Evolutionary conservation across 179 eudicot genomes (phyloP).

Genomic region (Spergularia azorica): DNA sequence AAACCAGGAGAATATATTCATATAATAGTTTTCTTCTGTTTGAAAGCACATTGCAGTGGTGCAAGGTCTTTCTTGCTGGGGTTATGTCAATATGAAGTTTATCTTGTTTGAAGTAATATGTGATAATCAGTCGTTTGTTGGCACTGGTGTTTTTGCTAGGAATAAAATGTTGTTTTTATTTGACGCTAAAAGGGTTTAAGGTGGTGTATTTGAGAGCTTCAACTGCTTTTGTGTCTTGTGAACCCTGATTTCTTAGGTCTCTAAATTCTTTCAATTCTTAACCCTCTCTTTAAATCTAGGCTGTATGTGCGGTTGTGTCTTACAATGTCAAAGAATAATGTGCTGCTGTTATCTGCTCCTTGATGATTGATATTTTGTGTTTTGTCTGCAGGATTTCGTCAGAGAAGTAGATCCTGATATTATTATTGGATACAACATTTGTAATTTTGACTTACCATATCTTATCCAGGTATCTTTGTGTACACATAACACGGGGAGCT

Average conservation of each 20-base stretch:
- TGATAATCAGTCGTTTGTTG: neutral
- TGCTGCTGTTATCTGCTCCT: neutral
- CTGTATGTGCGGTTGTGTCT: neutral
- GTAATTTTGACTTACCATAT: conserved; percentile 98
- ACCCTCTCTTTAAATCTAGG: neutral
- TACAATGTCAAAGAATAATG: conserved; percentile 3
- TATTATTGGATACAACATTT: conserved; percentile 96
- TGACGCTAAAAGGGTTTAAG: neutral
- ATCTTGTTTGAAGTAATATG: neutral
- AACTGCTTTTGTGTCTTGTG: neutral
- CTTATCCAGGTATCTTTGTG: conserved; percentile 72
- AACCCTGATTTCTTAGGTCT: neutral
- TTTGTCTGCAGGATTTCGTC: conserved; percentile 69
- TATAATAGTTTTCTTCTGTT: neutral
- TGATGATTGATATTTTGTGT: neutral
- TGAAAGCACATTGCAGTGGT: neutral
- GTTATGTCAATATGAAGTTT: neutral
- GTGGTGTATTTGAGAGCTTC: neutral
- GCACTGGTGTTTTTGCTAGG: neutral
- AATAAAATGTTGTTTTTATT: neutral
- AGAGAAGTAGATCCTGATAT: conserved; percentile 98
- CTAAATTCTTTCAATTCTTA: neutral
- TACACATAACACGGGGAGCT: neutral
- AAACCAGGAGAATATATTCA: neutral
- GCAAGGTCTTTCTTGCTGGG: neutral